Evolutionary conservation across 805 yeast species (phyloP).

Genomic region (Ogataea trehalophila): DNA sequence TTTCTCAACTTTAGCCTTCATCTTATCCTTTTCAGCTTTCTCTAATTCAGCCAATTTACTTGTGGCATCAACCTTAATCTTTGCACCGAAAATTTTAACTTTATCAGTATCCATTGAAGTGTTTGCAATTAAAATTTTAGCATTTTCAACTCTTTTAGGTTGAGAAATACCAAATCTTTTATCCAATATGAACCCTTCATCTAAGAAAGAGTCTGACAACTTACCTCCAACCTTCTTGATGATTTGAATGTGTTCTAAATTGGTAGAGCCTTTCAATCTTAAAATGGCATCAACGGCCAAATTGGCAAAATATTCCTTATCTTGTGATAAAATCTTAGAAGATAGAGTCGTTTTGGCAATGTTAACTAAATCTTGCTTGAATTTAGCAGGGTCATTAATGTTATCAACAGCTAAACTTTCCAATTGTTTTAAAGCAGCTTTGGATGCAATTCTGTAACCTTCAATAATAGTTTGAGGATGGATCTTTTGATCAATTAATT

Average conservation of each 20-base stretch:
- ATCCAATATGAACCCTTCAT: slow-evolving; percentile 91
- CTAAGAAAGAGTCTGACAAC: slow-evolving; percentile 85
- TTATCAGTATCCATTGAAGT: slow-evolving; percentile 97
- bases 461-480: slow-evolving; percentile 98
- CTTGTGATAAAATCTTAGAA: slow-evolving; percentile 92
- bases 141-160: slow-evolving; percentile 79
- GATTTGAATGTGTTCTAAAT: slow-evolving; percentile 88
- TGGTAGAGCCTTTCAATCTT: slow-evolving; percentile 80
- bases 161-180: slow-evolving; percentile 93
- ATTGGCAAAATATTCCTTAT: slow-evolving; percentile 81
- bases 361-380: slow-evolving; percentile 71
- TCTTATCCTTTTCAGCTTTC: slow-evolving; percentile 89
- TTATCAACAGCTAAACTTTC: slow-evolving; percentile 74
- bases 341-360: slow-evolving; percentile 93
- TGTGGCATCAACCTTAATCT: slow-evolving; percentile 93
- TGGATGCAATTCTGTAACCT: slow-evolving; percentile 86
- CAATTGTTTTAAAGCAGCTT: slow-evolving; percentile 80
- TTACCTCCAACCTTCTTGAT: slow-evolving; percentile 93
- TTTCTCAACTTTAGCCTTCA: slow-evolving; percentile 84
- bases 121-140: slow-evolving; percentile 86
- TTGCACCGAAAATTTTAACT: slow-evolving; percentile 96
- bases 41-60: slow-evolving; percentile 91
- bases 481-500: slow-evolving; percentile 83
- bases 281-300: slow-evolving; percentile 93
- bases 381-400: slow-evolving; percentile 49